These are phyloP conservation scores for Arthrinium puccinioides DNA, from an alignment of 2,329 filamentous ascomycete genomes.

Conservation along the genomic window DNA sequence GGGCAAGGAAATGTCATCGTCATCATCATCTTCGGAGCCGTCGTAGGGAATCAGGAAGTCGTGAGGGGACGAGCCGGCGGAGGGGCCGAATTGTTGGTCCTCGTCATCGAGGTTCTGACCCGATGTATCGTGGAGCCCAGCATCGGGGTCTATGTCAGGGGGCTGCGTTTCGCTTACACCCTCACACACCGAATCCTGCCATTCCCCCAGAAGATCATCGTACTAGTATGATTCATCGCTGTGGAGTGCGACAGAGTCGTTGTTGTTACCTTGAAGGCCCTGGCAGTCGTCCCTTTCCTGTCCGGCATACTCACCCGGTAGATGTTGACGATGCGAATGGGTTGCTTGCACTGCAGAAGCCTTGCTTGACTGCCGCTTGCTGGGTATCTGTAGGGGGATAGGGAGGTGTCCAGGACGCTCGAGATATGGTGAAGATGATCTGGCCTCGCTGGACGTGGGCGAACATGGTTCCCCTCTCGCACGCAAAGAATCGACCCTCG, in stretches of 20 bases:
- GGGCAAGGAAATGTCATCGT: slow-evolving; percentile 43
- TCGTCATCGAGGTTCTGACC: too few relatives aligned
- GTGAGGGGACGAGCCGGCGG: slow-evolving; percentile 14
- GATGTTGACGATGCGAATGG: slow-evolving; percentile 42
- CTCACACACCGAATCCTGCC: too few relatives aligned
- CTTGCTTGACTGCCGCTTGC: slow-evolving; percentile 23
- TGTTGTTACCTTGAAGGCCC: slow-evolving; percentile 22
- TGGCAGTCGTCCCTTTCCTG: slow-evolving; percentile 11
- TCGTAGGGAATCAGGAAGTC: slow-evolving; percentile 38
- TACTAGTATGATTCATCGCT: not conserved
- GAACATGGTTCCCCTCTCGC: slow-evolving; percentile 19
- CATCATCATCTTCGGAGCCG: slow-evolving; percentile 38
- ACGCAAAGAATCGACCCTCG: slow-evolving; percentile 34
- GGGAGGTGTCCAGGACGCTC: slow-evolving; percentile 26
- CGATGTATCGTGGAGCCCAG: too few relatives aligned
- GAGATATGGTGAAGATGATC: slow-evolving; percentile 35
- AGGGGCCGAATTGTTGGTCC: slow-evolving; percentile 2
- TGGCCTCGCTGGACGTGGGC: slow-evolving; percentile 23
- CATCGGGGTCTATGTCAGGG: slow-evolving; percentile 6
- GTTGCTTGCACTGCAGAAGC: slow-evolving; percentile 19
- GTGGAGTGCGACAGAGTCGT: slow-evolving; percentile 20
- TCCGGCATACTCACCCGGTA: slow-evolving; percentile 38
- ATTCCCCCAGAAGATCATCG: too few relatives aligned
- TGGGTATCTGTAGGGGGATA: slow-evolving; percentile 12
- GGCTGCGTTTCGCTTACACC: slow-evolving; percentile 7